phyloP scores from a whole-genome alignment of 768 basidiomycete species.

The Naganishia randhawae region DNA sequence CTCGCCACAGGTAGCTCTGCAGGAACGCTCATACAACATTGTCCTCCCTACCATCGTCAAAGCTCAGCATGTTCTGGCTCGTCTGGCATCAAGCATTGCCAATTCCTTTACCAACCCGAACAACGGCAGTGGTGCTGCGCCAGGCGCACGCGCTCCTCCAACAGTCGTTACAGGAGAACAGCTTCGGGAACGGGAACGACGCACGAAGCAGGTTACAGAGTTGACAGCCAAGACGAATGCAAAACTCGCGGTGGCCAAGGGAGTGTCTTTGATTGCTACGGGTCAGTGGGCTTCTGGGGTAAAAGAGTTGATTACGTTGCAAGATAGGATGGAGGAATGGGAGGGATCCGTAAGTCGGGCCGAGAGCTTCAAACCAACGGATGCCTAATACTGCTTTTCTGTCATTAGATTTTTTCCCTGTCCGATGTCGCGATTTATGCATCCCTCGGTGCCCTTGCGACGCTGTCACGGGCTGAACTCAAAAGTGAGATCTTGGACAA shows the following conservation, averaged over 20 bases:
- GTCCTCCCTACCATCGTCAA: constrained; percentile 27
- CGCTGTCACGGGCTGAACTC: constrained; percentile 5
- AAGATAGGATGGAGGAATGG: constrained; percentile 27
- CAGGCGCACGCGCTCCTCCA: background rate
- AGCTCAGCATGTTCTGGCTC: constrained; percentile 25
- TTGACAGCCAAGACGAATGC: background rate
- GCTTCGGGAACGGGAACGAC: constrained; percentile 12
- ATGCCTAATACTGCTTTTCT: background rate
- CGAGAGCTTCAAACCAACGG: background rate
- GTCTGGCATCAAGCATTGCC: constrained; percentile 7
- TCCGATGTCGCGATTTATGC: constrained; percentile 29
- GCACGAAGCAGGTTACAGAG: constrained; percentile 20
- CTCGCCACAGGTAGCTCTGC: constrained; percentile 17
- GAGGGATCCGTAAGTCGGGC: constrained; percentile 23
- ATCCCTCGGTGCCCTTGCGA: constrained; percentile 21
- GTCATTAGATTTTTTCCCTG: constrained; percentile 22
- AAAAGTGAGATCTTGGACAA: constrained; percentile 26
- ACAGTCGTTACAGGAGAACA: constrained; percentile 25
- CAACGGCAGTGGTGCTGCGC: too few relatives aligned
- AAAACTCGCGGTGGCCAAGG: constrained; percentile 24
- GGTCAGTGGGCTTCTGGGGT: constrained; percentile 20
- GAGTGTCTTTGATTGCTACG: constrained; percentile 14
- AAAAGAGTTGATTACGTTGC: constrained; percentile 16
- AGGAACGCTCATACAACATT: constrained; percentile 14
- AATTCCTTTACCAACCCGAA: background rate